Base-by-base conservation (phyloP, 768 basidiomycete species). In the Podaxis carcinomalis region DNA sequence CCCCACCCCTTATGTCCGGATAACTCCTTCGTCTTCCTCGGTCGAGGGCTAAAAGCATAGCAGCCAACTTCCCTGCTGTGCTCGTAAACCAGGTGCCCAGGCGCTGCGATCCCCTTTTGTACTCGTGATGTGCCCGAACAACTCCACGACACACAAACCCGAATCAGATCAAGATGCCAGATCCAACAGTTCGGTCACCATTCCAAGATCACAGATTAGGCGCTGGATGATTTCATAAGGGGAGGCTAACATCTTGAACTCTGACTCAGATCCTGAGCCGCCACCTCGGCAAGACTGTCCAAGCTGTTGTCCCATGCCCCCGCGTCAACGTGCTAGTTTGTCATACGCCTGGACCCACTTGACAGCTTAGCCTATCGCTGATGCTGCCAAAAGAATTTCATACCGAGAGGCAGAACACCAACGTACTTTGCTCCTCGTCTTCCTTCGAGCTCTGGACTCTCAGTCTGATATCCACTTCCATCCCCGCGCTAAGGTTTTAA, bases 331-430 rank as follows among this genome's bases (percentile, higher is more conserved):
- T 46, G 36, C 52, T 4, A 27, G 47, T 49, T 23, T 37, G 11
- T 54, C 52, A 44, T 56, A 37, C 56, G 56, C 56, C 56, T 57
- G 56, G 56, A 57, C 56, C 56, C 46, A 57, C 56, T 35, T 35
- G 14, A 13, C 46, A 36, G 56, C 44, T 46, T 36, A 57, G 35
- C 56, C 23, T 21, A 21, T 49, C 56, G 56, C 56, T 46, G 16
- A 27, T 25, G 27, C 28, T 16, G 11, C 25, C 19, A 39, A 28
- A 54, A 39, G 52, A 36, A 28, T 19, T n/a, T 40, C 36, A 19
- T 7, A 11, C 25, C 52, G 23, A 10, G 52, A 36, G 52, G 36
- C 21, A 39, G 37, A 39, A 21, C 37, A 9, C 37, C 27, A 3
- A 35, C 19, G 47, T 54, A 28, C 52, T 23, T 39, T 39, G 36